Conservation (phyloP, 2,329 filamentous ascomycete genomes). For the Ceratocystis alfenasii region DNA sequence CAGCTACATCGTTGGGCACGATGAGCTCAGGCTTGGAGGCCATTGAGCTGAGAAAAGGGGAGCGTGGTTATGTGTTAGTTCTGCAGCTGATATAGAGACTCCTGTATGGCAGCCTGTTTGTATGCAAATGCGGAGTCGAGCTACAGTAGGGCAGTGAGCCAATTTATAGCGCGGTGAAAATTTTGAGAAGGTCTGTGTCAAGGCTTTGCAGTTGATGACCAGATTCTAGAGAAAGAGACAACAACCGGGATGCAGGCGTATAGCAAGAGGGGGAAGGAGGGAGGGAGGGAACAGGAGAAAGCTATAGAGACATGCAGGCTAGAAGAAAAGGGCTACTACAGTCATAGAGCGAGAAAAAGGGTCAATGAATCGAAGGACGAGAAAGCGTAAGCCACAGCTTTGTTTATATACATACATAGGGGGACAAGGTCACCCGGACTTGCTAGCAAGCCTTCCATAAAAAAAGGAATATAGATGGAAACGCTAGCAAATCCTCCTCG, state of each 20-base stretch:
- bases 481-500: neutral
- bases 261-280: neutral
- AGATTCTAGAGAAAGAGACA: constrained; percentile 2
- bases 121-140: neutral
- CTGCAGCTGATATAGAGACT: neutral
- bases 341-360: neutral
- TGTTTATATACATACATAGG: neutral
- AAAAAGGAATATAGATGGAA: neutral
- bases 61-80: neutral
- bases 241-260: neutral
- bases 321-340: neutral
- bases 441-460: neutral
- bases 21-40: constrained; percentile 28
- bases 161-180: constrained; percentile 7
- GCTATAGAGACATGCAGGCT: neutral
- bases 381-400: neutral
- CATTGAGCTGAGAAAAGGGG: constrained; percentile 16
- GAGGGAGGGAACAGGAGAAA: neutral
- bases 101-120: neutral
- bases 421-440: neutral
- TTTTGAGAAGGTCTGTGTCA: constrained; percentile 8
- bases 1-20: constrained; percentile 32
- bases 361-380: neutral
- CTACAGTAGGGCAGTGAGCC: neutral
- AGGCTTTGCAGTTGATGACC: neutral